A percentile compares a stretch with the other conserved stretches of the same genome.
Conservation (phyloP, 83 land plant species). For the Diphasiastrum complanatum region DNA sequence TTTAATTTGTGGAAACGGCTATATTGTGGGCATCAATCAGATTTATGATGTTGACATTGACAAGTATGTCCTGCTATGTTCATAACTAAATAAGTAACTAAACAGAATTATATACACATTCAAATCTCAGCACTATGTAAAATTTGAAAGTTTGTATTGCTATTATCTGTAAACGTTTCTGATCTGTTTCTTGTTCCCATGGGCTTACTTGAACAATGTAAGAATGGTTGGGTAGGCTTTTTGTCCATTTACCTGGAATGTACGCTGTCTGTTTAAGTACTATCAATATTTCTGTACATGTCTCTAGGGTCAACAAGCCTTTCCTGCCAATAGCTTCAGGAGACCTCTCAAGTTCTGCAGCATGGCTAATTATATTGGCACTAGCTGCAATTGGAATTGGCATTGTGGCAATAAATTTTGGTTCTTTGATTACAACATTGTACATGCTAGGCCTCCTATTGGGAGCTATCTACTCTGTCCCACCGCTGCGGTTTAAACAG, state of each 20-base stretch:
- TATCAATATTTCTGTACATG: not conserved
- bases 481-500: slow-evolving; percentile 89
- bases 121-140: slow-evolving; percentile 2
- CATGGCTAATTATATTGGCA: slow-evolving; percentile 71
- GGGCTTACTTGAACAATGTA: slow-evolving; percentile 1
- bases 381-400: slow-evolving; percentile 61
- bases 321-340: slow-evolving; percentile 99
- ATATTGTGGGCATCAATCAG: slow-evolving; percentile 94
- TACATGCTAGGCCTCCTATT: slow-evolving; percentile 79
- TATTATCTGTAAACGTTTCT: too few species aligned
- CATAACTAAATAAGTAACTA: not conserved
- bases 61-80: slow-evolving; percentile 42
- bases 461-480: slow-evolving; percentile 96
- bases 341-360: slow-evolving; percentile 74
- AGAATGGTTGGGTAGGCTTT: not conserved
- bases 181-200: too few species aligned
- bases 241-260: not conserved
- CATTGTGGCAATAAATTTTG: slow-evolving; percentile 79
- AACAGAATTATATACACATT: not conserved
- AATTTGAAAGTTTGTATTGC: slow-evolving; percentile 15
- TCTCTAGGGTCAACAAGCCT: slow-evolving; percentile 90
- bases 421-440: slow-evolving; percentile 68
- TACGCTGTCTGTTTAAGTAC: slow-evolving; percentile 8
- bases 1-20: slow-evolving; percentile 93
- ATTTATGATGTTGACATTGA: slow-evolving; percentile 93